A percentile compares a stretch with the other conserved stretches of the same genome.
Conservation (phyloP, 2,329 filamentous ascomycete species). For the Colletotrichum noveboracense region DNA sequence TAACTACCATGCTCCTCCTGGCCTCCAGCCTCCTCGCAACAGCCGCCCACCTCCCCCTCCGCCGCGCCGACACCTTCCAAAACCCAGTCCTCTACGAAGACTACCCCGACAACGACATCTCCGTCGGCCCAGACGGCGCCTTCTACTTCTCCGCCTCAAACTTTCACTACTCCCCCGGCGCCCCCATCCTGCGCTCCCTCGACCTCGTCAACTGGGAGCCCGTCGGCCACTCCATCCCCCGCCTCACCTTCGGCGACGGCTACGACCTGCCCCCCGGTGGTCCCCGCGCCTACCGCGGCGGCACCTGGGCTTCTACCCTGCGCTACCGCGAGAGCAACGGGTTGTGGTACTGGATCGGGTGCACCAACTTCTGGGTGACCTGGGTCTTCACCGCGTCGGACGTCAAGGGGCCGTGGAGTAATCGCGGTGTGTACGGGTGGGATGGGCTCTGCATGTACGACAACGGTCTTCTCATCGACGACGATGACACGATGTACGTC, state of each 20-base stretch:
- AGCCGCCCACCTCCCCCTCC: not conserved
- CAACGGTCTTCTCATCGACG: constrained; percentile 61
- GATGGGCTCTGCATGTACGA: constrained; percentile 60
- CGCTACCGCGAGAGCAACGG: constrained; percentile 54
- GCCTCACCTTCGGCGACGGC: constrained; percentile 48
- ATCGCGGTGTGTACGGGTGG: constrained; percentile 35
- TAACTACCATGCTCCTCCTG: not conserved
- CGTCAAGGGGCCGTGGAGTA: constrained; percentile 47
- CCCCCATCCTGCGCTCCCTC: constrained; percentile 59
- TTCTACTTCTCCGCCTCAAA: constrained; percentile 63
- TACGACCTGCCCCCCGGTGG: constrained; percentile 49
- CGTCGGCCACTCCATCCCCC: constrained; percentile 49
- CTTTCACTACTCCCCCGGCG: constrained; percentile 62
- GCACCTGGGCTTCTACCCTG: constrained; percentile 62
- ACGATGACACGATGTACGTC: constrained; percentile 64
- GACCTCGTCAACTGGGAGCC: constrained; percentile 59
- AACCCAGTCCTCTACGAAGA: constrained; percentile 63
- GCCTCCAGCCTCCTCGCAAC: not conserved
- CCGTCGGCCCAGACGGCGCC: constrained; percentile 51
- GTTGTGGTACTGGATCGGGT: constrained; percentile 63
- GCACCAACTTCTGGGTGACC: constrained; percentile 53
- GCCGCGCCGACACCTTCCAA: constrained; percentile 34
- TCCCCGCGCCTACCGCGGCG: constrained; percentile 52
- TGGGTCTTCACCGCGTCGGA: constrained; percentile 57
- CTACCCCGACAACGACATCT: constrained; percentile 59